A percentile compares a stretch with the other conserved stretches of the same genome.
These are phyloP conservation scores for Esteya vermicola DNA, from an alignment of 2,329 filamentous ascomycete species.

Conservation along the genomic window DNA sequence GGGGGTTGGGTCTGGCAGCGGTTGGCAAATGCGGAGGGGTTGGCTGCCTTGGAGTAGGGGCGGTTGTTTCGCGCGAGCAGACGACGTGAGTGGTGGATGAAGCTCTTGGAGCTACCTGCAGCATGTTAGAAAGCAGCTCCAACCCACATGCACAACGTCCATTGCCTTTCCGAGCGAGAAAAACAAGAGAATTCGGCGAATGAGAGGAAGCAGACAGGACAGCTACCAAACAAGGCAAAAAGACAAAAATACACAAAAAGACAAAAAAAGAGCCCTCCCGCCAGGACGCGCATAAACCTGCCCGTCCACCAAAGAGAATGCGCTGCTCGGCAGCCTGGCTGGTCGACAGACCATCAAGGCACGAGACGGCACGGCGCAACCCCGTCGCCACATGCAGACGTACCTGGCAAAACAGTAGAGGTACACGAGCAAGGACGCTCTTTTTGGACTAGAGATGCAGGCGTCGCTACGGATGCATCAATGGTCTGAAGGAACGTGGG, in stretches of 20 bases:
- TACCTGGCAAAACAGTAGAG: constrained; percentile 1
- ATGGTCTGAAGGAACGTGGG: constrained; percentile 10
- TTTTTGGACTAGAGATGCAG: constrained; percentile 9
- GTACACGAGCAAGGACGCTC: not conserved
- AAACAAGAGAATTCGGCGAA: no score
- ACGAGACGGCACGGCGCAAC: no score
- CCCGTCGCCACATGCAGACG: no score
- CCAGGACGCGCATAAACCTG: no score
- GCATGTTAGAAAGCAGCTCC: constrained; percentile 1
- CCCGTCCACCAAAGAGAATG: no score
- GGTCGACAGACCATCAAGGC: no score
- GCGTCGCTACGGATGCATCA: constrained; percentile 6
- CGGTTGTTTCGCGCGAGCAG: not conserved
- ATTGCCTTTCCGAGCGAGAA: not conserved
- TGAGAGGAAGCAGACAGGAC: no score
- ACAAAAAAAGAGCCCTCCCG: no score
- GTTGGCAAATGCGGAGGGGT: not conserved
- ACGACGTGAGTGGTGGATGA: constrained; percentile 1
- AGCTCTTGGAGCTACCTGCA: constrained; percentile 4
- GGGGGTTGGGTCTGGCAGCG: not conserved
- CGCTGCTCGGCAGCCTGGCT: no score
- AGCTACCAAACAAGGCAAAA: no score
- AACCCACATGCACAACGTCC: no score
- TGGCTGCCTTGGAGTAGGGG: not conserved
- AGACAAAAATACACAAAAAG: no score